Conservation (phyloP, 2,329 filamentous ascomycete species). For the Elsinoe fawcettii region DNA sequence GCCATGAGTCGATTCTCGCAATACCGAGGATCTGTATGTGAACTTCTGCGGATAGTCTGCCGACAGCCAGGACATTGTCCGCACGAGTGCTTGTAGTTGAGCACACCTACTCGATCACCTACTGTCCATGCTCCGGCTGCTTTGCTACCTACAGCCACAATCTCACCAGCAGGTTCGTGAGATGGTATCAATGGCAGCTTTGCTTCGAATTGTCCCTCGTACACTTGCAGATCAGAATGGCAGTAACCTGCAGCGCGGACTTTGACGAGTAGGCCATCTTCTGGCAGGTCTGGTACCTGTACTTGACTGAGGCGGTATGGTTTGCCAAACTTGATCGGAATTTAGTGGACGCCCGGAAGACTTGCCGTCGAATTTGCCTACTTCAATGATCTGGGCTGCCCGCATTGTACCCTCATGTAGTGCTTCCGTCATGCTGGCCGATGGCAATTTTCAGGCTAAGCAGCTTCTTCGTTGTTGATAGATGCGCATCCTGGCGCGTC, state of each 20-base stretch:
- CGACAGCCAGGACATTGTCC: neutral
- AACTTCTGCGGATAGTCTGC: neutral
- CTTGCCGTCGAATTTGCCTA: neutral
- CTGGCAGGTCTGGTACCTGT: neutral
- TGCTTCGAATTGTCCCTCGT: slow-evolving; percentile 2
- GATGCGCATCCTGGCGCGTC: no score
- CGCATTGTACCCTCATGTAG: neutral
- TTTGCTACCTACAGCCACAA: neutral
- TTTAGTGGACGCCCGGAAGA: no score
- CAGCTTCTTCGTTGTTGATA: no score
- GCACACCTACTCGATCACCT: slow-evolving; percentile 6
- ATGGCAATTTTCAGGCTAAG: no score
- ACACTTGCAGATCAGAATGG: neutral
- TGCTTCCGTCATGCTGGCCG: no score
- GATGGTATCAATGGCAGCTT: slow-evolving; percentile 5
- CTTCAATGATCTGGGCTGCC: slow-evolving; percentile 1
- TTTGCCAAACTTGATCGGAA: neutral
- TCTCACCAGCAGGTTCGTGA: neutral
- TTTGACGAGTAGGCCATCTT: neutral
- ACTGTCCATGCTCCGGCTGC: neutral
- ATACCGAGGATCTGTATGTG: neutral
- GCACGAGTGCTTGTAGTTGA: slow-evolving; percentile 2
- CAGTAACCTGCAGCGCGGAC: neutral
- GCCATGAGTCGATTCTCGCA: neutral
- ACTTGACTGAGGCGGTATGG: neutral